Conservation (phyloP, 306 rosid species). For the Castanea crenata region DNA sequence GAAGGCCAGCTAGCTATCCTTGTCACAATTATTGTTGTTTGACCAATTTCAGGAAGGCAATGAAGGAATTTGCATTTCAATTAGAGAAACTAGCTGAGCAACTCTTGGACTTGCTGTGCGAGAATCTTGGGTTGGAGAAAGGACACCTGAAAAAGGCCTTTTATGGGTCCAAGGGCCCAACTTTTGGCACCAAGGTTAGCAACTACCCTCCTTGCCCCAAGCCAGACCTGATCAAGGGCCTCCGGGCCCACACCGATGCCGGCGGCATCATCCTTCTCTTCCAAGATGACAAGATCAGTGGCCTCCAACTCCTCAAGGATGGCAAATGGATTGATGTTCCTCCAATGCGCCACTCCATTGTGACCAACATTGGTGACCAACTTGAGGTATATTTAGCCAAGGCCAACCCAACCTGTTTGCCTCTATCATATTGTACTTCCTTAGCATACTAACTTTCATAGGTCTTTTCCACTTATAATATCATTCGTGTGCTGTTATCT, state of each 20-base stretch:
- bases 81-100: conserved; percentile 81
- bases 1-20: not conserved
- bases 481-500: not conserved
- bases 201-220: conserved; percentile 96
- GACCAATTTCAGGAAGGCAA: conserved; percentile 44
- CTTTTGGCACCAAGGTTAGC: conserved; percentile 89
- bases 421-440: too few species aligned
- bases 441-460: not conserved
- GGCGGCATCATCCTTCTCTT: conserved; percentile 94
- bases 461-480: not conserved
- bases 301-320: conserved; percentile 92
- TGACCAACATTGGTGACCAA: conserved; percentile 96
- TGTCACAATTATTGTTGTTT: not conserved
- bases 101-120: conserved; percentile 77
- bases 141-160: conserved; percentile 80
- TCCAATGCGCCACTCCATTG: conserved; percentile 93
- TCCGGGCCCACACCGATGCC: conserved; percentile 95
- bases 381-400: conserved; percentile 60
- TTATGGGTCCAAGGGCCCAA: conserved; percentile 82
- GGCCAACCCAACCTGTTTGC: too few species aligned
- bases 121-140: conserved; percentile 85
- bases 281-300: conserved; percentile 96
- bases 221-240: conserved; percentile 90
- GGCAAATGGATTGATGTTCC: conserved; percentile 91
- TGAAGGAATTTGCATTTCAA: conserved; percentile 67